Conservation (phyloP, 345 rosid genomes). For the Eucalyptus polyanthemos region DNA sequence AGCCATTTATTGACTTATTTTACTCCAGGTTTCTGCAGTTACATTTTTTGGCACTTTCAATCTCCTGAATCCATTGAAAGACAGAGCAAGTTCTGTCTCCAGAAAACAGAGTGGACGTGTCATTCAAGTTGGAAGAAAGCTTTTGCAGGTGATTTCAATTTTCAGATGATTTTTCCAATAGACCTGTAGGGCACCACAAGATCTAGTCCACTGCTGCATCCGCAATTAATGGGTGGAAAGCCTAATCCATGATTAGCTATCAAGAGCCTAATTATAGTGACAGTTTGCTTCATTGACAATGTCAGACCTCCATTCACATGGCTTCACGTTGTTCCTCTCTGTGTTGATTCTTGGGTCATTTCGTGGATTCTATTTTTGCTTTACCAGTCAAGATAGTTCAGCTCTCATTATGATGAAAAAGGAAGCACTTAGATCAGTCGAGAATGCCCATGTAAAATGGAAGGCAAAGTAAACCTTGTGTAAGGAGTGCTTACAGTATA, state of each 20-base stretch:
- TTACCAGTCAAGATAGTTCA: neutral
- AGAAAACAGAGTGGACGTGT: slow-evolving; percentile 29
- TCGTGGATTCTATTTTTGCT: neutral
- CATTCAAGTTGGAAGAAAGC: slow-evolving; percentile 39
- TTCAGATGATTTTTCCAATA: neutral
- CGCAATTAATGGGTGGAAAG: neutral
- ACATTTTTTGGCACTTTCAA: slow-evolving; percentile 40
- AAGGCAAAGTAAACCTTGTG: neutral
- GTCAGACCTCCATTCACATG: neutral
- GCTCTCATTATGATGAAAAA: neutral
- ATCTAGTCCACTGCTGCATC: neutral
- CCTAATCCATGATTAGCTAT: neutral
- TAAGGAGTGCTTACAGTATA: neutral
- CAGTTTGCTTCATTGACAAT: neutral
- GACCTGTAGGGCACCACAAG: neutral
- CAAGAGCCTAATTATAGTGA: neutral
- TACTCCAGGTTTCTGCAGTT: slow-evolving; percentile 39
- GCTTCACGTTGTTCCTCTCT: neutral
- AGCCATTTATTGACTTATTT: neutral
- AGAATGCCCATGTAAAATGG: neutral
- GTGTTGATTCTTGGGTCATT: neutral
- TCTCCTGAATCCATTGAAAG: slow-evolving; percentile 11
- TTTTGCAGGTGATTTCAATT: slow-evolving; percentile 42
- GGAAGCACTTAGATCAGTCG: neutral
- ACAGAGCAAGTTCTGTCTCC: neutral